Conservation (phyloP, 2,329 filamentous ascomycete species). For the Chaetomium sp. region DNA sequence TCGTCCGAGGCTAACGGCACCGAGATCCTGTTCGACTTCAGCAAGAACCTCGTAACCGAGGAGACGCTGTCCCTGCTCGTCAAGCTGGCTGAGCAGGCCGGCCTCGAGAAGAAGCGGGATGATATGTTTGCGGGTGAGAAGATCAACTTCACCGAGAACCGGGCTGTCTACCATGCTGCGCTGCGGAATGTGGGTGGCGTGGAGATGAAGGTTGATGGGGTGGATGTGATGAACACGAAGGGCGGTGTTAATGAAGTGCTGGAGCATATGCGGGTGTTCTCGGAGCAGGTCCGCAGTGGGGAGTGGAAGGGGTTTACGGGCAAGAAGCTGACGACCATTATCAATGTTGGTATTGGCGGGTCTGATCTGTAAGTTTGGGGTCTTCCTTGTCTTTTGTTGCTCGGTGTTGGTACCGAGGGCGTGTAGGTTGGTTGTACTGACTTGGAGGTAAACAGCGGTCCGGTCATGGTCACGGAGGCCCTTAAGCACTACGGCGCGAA, state of each 20-base stretch:
- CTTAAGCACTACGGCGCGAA: slow-evolving; percentile 89
- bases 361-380: slow-evolving; percentile 77
- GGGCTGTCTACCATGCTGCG: slow-evolving; percentile 92
- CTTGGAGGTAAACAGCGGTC: slow-evolving; percentile 53
- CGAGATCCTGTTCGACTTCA: slow-evolving; percentile 96
- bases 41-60: slow-evolving; percentile 95
- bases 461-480: slow-evolving; percentile 98
- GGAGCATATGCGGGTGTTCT: slow-evolving; percentile 98
- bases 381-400: not conserved
- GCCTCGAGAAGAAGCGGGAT: slow-evolving; percentile 88
- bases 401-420: not conserved
- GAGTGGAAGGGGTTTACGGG: slow-evolving; percentile 96
- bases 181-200: slow-evolving; percentile 76
- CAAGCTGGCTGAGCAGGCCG: slow-evolving; percentile 85
- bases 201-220: slow-evolving; percentile 76
- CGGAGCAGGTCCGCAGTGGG: slow-evolving; percentile 86
- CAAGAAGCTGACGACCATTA: slow-evolving; percentile 92
- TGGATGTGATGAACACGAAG: slow-evolving; percentile 85
- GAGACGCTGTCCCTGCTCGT: slow-evolving; percentile 83
- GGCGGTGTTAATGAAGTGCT: slow-evolving; percentile 87
- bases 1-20: slow-evolving; percentile 50
- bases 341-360: slow-evolving; percentile 97
- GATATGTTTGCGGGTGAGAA: slow-evolving; percentile 96
- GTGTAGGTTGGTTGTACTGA: not conserved
- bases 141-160: slow-evolving; percentile 98